phyloP scores from a whole-genome alignment of 495 filamentous ascomycete species.

The Hypoxylon fragiforme region DNA sequence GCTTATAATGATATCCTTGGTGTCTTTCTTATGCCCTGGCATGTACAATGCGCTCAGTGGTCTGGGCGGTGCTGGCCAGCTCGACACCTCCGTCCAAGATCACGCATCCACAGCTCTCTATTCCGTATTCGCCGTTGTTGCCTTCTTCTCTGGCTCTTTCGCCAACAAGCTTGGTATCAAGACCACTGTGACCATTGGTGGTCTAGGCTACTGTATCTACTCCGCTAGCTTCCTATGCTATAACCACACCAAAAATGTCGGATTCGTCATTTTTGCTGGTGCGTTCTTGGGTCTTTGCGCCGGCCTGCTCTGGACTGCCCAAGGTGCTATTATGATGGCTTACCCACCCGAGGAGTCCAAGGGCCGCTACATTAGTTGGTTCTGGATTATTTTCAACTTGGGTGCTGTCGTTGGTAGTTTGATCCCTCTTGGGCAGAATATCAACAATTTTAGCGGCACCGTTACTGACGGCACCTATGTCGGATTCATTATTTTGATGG shows the following conservation, averaged over 20 bases:
- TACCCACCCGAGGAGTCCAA: constrained; percentile 83
- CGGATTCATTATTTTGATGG: constrained; percentile 86
- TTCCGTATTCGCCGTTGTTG: constrained; percentile 82
- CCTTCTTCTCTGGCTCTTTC: constrained; percentile 83
- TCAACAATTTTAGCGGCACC: constrained; percentile 60
- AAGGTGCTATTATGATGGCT: constrained; percentile 95
- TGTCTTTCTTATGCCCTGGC: constrained; percentile 89
- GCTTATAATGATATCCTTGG: constrained; percentile 74
- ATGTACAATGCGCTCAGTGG: constrained; percentile 80
- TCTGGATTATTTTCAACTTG: constrained; percentile 96
- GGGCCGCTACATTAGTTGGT: constrained; percentile 85
- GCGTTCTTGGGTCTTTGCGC: constrained; percentile 77
- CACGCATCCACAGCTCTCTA: constrained; percentile 62
- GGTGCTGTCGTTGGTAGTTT: constrained; percentile 89
- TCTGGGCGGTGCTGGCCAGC: constrained; percentile 74
- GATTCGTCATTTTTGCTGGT: constrained; percentile 78
- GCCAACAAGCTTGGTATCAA: constrained; percentile 76
- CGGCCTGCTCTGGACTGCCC: constrained; percentile 86
- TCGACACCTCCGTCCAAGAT: constrained; percentile 64
- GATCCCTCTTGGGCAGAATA: constrained; percentile 80
- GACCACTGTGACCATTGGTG: constrained; percentile 74
- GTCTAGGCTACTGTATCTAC: constrained; percentile 86
- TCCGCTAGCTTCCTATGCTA: constrained; percentile 77
- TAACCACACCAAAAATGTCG: constrained; percentile 75
- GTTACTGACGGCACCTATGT: constrained; percentile 88